Base-by-base conservation (phyloP, 305 asterid species). In the Fraxinus angustifolia region DNA sequence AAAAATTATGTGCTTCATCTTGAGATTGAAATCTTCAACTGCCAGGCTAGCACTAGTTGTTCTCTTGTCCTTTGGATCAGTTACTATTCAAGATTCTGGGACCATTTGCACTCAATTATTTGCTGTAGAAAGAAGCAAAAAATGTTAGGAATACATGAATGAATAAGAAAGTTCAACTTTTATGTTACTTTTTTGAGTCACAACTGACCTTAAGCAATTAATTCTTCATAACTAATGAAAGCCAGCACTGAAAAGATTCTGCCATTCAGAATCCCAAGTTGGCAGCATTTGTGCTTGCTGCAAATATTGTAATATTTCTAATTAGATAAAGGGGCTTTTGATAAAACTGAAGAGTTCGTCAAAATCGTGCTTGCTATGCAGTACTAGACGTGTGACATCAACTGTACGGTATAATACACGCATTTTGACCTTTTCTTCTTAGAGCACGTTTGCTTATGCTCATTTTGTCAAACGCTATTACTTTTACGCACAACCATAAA, bases 191-290 rank as follows among this genome's bases (percentile, higher is more conserved):
- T 67, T 16, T 34, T 68, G 40, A 68, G 30, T 28, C 6, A 31
- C 75, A 78, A 42, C 85, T 70, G 71, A 87, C 87, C 85, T 80
- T 78, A 82, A 60, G 42, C 35, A 40, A 4, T 33, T 31, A 26
- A 60, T 2, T 81, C 73, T 33, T 84, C 17, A 58, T 36, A 26
- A 38, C 84, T 87, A 87, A 60, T 84, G 87, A 80, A 87, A 87
- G 21, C 87, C 87, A 14, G 76, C 62, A 70, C 83, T 77, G 84
- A 82, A 83, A 23, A 56, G 83, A 73, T 21, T 83, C n/a, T 80
- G 80, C 85, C 84, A 87, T 35, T 87, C 90, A 0, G 88, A 75
- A 31, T 87, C 90, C 87, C 87, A 84, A 8, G 84, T 83, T 0
- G 87, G 76, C n/a, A 87, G 60, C 71, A 83, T 87, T 73, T 78